These are phyloP conservation scores for Backusella liffmaniae DNA, from an alignment of 192 early-diverging fungal species.

Conservation along the genomic window DNA sequence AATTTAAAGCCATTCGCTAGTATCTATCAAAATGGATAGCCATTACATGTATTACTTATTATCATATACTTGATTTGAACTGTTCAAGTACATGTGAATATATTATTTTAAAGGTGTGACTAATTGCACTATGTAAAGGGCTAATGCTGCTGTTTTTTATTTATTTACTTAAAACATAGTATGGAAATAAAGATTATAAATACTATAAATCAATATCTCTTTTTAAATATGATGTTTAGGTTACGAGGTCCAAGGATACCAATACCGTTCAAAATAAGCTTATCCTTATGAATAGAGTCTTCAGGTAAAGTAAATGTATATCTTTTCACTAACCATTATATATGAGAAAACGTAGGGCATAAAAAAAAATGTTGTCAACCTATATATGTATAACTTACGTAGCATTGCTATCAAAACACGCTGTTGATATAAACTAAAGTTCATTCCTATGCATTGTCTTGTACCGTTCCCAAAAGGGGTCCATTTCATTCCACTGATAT, in stretches of 20 bases:
- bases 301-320: conserved; percentile 18
- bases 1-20: no score
- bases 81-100: no score
- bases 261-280: background rate
- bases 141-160: background rate
- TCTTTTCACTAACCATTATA: conserved; percentile 17
- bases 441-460: conserved; percentile 63
- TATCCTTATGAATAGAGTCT: conserved; percentile 18
- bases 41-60: no score
- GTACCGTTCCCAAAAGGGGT: conserved; percentile 60
- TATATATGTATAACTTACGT: conserved; percentile 23
- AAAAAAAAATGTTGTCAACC: background rate
- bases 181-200: background rate
- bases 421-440: conserved; percentile 63
- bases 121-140: no score
- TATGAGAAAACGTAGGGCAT: background rate
- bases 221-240: conserved; percentile 7
- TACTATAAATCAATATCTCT: conserved; percentile 10
- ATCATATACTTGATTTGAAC: no score
- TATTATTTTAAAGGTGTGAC: no score
- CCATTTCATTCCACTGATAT: conserved; percentile 26
- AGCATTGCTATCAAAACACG: conserved; percentile 54
- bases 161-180: background rate
- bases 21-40: no score
- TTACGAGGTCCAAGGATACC: conserved; percentile 12